Conservation (phyloP, 768 basidiomycete genomes). For the Leccinellum rugosiceps region DNA sequence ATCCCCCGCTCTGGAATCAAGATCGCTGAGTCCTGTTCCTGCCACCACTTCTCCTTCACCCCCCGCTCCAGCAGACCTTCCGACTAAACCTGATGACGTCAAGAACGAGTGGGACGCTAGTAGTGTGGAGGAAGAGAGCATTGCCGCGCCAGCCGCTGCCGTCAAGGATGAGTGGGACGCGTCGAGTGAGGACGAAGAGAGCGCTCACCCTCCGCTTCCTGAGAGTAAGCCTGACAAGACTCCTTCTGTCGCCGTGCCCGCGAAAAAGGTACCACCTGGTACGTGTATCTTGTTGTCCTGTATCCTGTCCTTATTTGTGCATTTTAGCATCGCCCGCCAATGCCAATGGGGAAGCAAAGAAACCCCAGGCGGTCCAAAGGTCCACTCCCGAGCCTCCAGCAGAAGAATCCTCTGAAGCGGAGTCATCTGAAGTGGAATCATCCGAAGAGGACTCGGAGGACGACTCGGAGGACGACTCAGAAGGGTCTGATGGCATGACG, state of each 20-base stretch:
- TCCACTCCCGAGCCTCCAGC: constrained; percentile 26
- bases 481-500: constrained; percentile 60
- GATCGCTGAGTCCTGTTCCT: constrained; percentile 42
- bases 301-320: not conserved
- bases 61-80: constrained; percentile 29
- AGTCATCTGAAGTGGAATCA: constrained; percentile 40
- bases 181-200: constrained; percentile 53
- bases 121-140: constrained; percentile 39
- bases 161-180: constrained; percentile 70
- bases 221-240: constrained; percentile 15
- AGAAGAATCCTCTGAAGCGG: constrained; percentile 30
- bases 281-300: constrained; percentile 1
- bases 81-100: constrained; percentile 27
- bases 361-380: constrained; percentile 23
- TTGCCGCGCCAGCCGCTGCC: constrained; percentile 29
- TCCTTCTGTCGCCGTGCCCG: not conserved
- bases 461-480: constrained; percentile 40
- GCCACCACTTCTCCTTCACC: constrained; percentile 22
- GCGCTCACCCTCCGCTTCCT: constrained; percentile 14
- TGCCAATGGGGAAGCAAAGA: constrained; percentile 8
- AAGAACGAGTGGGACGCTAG: constrained; percentile 56
- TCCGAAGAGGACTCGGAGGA: constrained; percentile 50
- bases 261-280: constrained; percentile 10
- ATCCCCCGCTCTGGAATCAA: constrained; percentile 53
- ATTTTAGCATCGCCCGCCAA: constrained; percentile 6